Evolutionary conservation across 176 grass and related monocot species (phyloP).

Genomic region (Urochloa ruziziensis): DNA sequence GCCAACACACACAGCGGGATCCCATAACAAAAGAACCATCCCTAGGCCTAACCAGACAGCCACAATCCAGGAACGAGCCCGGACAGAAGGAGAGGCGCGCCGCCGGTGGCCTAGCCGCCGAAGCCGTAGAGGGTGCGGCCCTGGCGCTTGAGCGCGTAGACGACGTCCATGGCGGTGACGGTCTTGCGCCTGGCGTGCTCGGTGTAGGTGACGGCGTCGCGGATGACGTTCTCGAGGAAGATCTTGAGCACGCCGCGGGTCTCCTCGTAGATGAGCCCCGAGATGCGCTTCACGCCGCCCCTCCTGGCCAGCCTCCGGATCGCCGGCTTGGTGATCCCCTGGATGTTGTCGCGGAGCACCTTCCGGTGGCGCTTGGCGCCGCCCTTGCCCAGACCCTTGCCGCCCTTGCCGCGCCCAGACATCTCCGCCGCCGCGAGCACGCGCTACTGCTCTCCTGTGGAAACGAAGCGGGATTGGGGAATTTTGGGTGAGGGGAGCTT

Average conservation of each 20-base stretch:
- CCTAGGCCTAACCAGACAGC: too few species aligned
- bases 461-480: neutral
- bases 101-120: neutral
- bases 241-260: conserved; percentile 97
- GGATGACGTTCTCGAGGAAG: conserved; percentile 97
- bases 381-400: conserved; percentile 87
- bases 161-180: conserved; percentile 95
- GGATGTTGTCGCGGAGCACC: conserved; percentile 90
- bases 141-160: conserved; percentile 94
- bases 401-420: conserved; percentile 91
- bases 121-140: conserved; percentile 86
- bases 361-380: conserved; percentile 89
- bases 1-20: too few species aligned
- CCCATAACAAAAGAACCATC: too few species aligned
- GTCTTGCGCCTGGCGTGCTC: conserved; percentile 95
- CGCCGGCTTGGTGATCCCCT: conserved; percentile 94
- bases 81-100: too few species aligned
- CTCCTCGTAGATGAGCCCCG: conserved; percentile 91
- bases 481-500: neutral
- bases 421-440: conserved; percentile 24
- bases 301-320: conserved; percentile 74
- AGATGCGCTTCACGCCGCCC: conserved; percentile 94
- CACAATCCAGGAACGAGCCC: too few species aligned
- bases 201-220: conserved; percentile 92
- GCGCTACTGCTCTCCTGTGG: too few species aligned